Evolutionary conservation across 2,329 filamentous ascomycete genomes (phyloP).

Genomic region (Cordyceps farinosa): DNA sequence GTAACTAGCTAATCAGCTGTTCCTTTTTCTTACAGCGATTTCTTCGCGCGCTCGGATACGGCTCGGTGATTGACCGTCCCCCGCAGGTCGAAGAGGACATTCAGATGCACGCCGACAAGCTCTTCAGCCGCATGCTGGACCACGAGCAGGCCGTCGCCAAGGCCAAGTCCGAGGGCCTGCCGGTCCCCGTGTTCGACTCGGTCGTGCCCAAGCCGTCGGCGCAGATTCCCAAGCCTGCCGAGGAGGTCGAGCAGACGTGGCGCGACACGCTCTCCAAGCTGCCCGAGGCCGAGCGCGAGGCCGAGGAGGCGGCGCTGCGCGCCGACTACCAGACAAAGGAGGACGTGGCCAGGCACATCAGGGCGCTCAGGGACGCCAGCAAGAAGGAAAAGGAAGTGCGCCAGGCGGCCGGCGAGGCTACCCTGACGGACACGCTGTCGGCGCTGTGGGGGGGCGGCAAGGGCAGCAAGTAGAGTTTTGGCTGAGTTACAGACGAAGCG

Average conservation of each 20-base stretch:
- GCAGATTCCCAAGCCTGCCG: conserved; percentile 30
- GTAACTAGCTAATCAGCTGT: background rate
- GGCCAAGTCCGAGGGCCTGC: conserved; percentile 59
- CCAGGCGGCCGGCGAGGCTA: conserved; percentile 31
- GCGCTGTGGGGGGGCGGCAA: conserved; percentile 30
- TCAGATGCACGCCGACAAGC: conserved; percentile 89
- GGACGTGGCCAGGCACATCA: conserved; percentile 55
- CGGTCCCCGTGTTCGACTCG: conserved; percentile 57
- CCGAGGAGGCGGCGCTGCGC: conserved; percentile 62
- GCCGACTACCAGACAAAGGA: conserved; percentile 60
- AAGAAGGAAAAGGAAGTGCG: conserved; percentile 53
- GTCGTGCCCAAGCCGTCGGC: conserved; percentile 41
- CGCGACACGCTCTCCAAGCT: conserved; percentile 56
- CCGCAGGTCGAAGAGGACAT: conserved; percentile 76
- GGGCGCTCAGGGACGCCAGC: conserved; percentile 52
- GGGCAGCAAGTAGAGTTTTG: conserved; percentile 19
- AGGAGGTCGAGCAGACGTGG: conserved; percentile 49
- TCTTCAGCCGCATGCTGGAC: conserved; percentile 82
- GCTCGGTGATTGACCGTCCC: conserved; percentile 62
- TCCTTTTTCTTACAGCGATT: conserved; percentile 58
- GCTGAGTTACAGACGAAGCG: background rate
- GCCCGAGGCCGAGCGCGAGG: conserved; percentile 52
- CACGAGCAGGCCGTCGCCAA: conserved; percentile 74
- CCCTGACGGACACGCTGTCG: conserved; percentile 29
- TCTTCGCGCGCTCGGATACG: conserved; percentile 84